Evolutionary conservation across 257 asterid species (phyloP), one percentile per base, ranked within the genome.

Genomic region (Nicotiana obtusifolia): DNA sequence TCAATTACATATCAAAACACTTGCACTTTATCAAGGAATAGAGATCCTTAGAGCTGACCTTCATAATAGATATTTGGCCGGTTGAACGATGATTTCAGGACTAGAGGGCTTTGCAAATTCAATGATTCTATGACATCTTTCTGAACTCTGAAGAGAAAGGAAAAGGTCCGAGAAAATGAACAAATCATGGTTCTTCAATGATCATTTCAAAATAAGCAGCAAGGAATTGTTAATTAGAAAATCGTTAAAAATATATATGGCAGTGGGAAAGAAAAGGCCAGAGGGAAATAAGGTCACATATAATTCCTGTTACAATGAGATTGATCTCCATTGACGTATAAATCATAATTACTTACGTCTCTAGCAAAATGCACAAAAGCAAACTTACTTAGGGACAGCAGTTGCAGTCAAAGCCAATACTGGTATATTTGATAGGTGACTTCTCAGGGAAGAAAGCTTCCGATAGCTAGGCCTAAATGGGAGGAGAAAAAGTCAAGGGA

Each of bases 331-430:
- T 49, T 47, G 62, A 73, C 2, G 60, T 47, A 49, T 73, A 73
- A 57, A 76, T 47, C 69, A 77, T 37, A 65, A 71, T 62, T 77
- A 26, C 22, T 64, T 56, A 52, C 41, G 77, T 41, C 69, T 82
- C 82, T 52, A 75, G 79, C 28, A 64, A 71, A n/a, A 62, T 49
- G 60, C 60, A 57, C 28, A 80, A 10, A 80, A 28, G 35, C 78
- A 79, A 79, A 90, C 99, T 95, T 89, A 95, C 99, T 91, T 95
- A 65, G 98, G 98, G 88, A 81, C 95, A 84, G 99, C 99, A 77
- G 99, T 95, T 84, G 99, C 99, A 78, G 99, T 95, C 95, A 95
- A 87, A 33, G 98, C 99, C 90, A 95, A 76, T 82, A 95, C 85
- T 81, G 99, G 99, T 86, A 94, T 84, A 82, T 88, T 76, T 52